These are phyloP conservation scores for Boletus speciosus DNA, from an alignment of 768 basidiomycete species.

Conservation along the genomic window DNA sequence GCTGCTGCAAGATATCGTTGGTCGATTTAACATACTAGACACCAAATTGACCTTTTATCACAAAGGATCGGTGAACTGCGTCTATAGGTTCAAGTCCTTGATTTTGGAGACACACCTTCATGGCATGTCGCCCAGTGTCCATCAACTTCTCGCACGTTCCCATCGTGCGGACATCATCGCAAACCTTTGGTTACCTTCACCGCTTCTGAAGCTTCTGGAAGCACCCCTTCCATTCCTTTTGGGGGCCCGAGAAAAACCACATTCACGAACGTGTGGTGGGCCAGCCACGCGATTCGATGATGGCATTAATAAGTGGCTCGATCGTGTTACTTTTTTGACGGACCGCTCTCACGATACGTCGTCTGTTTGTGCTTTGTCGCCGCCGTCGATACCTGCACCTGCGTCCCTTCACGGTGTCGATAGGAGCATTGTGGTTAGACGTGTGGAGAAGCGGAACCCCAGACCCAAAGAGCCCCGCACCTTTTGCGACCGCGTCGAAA, in stretches of 20 bases:
- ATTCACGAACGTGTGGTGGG: neutral
- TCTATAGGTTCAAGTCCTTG: neutral
- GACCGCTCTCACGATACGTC: neutral
- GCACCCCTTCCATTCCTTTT: neutral
- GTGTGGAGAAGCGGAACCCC: neutral
- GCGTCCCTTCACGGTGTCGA: neutral
- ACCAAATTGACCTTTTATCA: neutral
- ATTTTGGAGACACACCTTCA: slow-evolving; percentile 1
- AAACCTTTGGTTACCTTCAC: neutral
- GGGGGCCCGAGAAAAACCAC: neutral
- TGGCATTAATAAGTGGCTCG: slow-evolving; percentile 1
- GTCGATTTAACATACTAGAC: neutral
- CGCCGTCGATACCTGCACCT: neutral
- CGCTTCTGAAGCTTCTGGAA: slow-evolving; percentile 1
- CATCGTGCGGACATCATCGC: neutral
- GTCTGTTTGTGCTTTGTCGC: neutral
- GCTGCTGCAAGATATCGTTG: neutral
- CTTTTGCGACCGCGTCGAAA: neutral
- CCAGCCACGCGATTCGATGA: slow-evolving; percentile 8
- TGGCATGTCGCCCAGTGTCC: neutral
- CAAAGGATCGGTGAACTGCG: neutral
- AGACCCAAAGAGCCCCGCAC: too few species aligned
- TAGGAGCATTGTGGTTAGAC: too few species aligned
- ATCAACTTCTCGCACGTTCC: slow-evolving; percentile 2
- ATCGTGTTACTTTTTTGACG: neutral